Base-by-base conservation (phyloP, 495 filamentous ascomycete species). In the Aspergillus kassunensis region DNA sequence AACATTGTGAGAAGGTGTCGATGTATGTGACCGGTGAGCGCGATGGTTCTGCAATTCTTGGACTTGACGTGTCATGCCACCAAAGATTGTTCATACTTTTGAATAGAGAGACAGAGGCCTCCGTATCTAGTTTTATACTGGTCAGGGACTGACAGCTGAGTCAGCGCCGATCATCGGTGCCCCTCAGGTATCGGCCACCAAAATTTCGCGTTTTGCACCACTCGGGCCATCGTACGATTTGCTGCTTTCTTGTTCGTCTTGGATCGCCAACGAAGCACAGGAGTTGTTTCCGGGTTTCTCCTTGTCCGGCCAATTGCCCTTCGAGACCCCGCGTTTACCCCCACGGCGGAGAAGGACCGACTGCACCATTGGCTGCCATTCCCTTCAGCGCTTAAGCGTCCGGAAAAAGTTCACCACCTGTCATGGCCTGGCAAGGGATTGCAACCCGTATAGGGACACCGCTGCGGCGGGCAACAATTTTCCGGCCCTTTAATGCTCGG, bases 341-440 rank as follows among this genome's bases (percentile, higher is more conserved):
- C 48, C 47, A 55, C 52, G 49, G 52, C 55, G 49, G 52, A 61
- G 55, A 47, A 45, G 42, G 31, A 15, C 37, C 24, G 35, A 53
- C 25, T 34, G 55, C 33, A 34, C 59, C 29, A 58, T 54, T 56
- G 51, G 55, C 39, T 25, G 48, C 27, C 24, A 48, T 12, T 23
- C 43, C 12, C 30, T 34, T 19, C 23, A 21, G 8, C 25, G 43
- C 13, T 27, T 24, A 41, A 7, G 13, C 19, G n/a, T 20, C 53
- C 13, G 21, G 24, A 11, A 51, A 42, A 44, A 36, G 42, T 34
- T 29, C 23, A 43, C 4, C 23, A 16, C 7, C 5, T 16, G 8
- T 15, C 34, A 74, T 72, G 69, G 62, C 64, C 63, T 66, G 64
- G 64, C 66, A 66, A 62, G 66, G 60, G 54, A 58, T 74, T 53